These are phyloP conservation scores for Elymus sibiricus DNA, from an alignment of 176 grass and related monocot genomes.

Conservation along the genomic window DNA sequence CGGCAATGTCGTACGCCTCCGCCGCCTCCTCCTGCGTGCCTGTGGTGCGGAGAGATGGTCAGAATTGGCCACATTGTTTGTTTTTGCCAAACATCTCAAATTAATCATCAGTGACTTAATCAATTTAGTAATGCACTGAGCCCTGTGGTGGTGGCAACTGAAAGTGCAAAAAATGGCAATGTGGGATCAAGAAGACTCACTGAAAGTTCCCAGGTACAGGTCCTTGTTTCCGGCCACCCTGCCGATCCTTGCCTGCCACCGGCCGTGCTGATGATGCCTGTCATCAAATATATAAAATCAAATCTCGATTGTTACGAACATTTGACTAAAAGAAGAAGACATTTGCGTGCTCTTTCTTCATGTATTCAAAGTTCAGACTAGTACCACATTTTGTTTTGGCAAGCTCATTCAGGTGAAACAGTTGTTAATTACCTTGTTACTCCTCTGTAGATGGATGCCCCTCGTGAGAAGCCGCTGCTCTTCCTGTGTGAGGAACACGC, in stretches of 20 bases:
- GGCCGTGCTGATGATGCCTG: slow-evolving; percentile 90
- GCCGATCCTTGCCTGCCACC: slow-evolving; percentile 97
- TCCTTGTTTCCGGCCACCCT: slow-evolving; percentile 97
- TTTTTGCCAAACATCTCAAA: background rate
- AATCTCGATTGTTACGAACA: background rate
- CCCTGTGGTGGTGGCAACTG: no score
- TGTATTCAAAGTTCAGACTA: slow-evolving; percentile 8
- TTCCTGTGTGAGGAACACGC: slow-evolving; percentile 39
- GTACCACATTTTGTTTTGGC: background rate
- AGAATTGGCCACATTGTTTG: background rate
- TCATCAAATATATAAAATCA: background rate
- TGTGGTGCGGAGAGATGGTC: slow-evolving; percentile 21
- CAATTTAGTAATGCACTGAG: background rate
- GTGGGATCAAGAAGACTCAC: slow-evolving; percentile 38
- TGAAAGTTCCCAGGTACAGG: slow-evolving; percentile 93
- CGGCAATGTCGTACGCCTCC: slow-evolving; percentile 89
- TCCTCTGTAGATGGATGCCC: slow-evolving; percentile 95
- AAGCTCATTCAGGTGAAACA: background rate
- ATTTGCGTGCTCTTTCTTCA: background rate
- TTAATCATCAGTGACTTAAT: background rate
- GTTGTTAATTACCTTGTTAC: slow-evolving; percentile 59
- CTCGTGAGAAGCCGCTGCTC: slow-evolving; percentile 97
- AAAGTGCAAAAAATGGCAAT: no score
- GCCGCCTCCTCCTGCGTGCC: slow-evolving; percentile 92
- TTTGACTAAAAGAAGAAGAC: background rate